Base-by-base conservation (phyloP, 148 eudicot genomes). In the Vaccinium darrowii region DNA sequence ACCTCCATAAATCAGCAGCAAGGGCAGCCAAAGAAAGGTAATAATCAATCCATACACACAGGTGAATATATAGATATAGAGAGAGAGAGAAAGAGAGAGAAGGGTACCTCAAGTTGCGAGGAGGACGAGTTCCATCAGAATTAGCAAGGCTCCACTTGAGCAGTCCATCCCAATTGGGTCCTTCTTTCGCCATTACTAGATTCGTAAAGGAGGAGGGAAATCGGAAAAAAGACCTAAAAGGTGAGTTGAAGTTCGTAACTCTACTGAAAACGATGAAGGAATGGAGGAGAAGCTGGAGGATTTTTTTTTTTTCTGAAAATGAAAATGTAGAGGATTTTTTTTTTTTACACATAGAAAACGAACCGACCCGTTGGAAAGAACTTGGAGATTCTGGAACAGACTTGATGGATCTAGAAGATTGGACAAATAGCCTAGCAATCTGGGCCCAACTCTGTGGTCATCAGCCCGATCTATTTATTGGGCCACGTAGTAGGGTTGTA, bases 121-220 rank as follows among this genome's bases (percentile, higher is more conserved):
- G 83, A 78, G 95, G 83, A 23, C 77, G 82, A 78, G 95, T 96
- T 8, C 94, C 98, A 85, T 96, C 98, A 3, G 99, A 84, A 58
- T 96, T 93, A 60, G 97, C 87, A 43, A 96, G 91, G 83, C 99
- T 96, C 98, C 97, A 96, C 81, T 96, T 96, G 3, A 96, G 94
- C 53, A 96, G 78, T 4, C 99, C 98, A 0, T 96, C 98, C 99
- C 99, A 96, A 77, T 93, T 88, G 3, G 99, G 97, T 47, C 91
- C 92, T 50, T 93, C 93, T 84, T 90, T 87, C 30, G 95, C 93
- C 95, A 92, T 92, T 84, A 10, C 71, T 23, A 56, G 77, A 63
- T 4, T 50, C 12, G 43, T 21, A 10, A 27, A 14, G 15, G 13
- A 15, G 47, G 6, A 43, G 47, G 50, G 8, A 7, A 27, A 30